These are phyloP conservation scores for Aspergillus sp. DNA, from an alignment of 2,329 filamentous ascomycete species.

Conservation along the genomic window DNA sequence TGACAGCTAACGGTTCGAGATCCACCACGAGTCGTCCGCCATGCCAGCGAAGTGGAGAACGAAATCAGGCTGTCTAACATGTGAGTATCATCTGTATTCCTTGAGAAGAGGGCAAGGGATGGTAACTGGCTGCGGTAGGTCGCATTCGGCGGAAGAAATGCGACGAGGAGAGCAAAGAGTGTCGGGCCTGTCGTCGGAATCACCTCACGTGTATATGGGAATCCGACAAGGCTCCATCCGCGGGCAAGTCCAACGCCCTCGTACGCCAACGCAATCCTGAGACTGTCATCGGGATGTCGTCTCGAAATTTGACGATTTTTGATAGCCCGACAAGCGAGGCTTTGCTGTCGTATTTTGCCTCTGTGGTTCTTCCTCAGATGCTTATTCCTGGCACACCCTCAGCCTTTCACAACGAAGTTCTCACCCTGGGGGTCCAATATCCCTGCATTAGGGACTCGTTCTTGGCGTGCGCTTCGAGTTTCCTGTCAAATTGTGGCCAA, in stretches of 20 bases:
- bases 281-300: background rate
- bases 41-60: constrained; percentile 7
- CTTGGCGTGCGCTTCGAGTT: constrained; percentile 1
- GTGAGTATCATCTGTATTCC: background rate
- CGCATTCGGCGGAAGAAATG: constrained; percentile 6
- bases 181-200: constrained; percentile 8
- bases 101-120: background rate
- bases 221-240: background rate
- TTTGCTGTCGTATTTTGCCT: background rate
- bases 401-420: background rate
- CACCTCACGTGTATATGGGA: constrained; percentile 5
- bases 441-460: background rate
- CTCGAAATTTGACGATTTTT: background rate
- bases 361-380: background rate
- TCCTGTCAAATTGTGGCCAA: background rate
- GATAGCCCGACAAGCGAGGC: background rate
- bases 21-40: background rate
- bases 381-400: constrained; percentile 4
- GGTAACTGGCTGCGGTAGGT: background rate
- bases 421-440: background rate
- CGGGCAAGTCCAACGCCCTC: background rate
- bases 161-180: background rate
- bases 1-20: constrained; percentile 1
- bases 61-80: constrained; percentile 5
- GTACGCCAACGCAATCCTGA: background rate